Percentiles rank a stretch among this genome's conserved stretches.
phyloP scores from a whole-genome alignment of 1,284 basidiomycete genomes.

The Volvariella surrecta region DNA sequence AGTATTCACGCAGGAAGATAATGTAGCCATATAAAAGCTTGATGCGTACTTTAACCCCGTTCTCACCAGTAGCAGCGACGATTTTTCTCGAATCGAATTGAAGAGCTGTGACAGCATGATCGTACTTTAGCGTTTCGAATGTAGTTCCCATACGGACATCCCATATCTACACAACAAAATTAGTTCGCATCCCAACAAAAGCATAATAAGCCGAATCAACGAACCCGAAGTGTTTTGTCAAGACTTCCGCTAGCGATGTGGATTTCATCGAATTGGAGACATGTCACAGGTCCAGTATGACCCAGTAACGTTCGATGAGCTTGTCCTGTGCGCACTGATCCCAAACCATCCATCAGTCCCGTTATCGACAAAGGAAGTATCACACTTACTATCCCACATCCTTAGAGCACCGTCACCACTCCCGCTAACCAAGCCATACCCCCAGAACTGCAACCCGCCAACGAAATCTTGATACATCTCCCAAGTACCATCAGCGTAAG shows the following conservation, averaged over 20 bases:
- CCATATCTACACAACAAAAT: conserved; percentile 65
- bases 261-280: conserved; percentile 94
- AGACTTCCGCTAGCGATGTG: conserved; percentile 89
- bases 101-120: conserved; percentile 84
- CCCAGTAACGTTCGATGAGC: conserved; percentile 90
- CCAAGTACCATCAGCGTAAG: conserved; percentile 85
- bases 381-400: conserved; percentile 94
- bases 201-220: conserved; percentile 17
- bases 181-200: conserved; percentile 4
- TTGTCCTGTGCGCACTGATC: conserved; percentile 96
- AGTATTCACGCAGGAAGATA: conserved; percentile 1
- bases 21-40: conserved; percentile 1
- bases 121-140: conserved; percentile 86
- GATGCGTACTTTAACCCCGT: conserved; percentile 73
- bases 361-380: conserved; percentile 3
- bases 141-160: conserved; percentile 88
- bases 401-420: conserved; percentile 95
- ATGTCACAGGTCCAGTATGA: conserved; percentile 91
- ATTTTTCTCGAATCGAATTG: conserved; percentile 97
- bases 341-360: conserved; percentile 6
- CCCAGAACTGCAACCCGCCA: conserved; percentile 98
- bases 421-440: conserved; percentile 93
- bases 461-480: conserved; percentile 98
- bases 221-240: conserved; percentile 87
- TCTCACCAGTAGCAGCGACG: conserved; percentile 89